Conservation (phyloP, 768 basidiomycete species). For the Mycena chlorophos region DNA sequence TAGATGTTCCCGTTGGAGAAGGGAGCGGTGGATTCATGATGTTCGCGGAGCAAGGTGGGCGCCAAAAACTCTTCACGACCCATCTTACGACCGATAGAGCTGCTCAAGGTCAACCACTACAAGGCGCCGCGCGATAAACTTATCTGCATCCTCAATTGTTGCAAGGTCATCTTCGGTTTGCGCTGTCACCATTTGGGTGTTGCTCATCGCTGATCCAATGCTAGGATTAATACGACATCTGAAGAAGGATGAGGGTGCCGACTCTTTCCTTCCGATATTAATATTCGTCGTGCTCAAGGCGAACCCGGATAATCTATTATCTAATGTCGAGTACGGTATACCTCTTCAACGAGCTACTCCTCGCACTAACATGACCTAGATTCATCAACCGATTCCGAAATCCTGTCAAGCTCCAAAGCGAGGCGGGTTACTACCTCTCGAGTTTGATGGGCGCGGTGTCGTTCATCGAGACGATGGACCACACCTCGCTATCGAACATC, state of each 20-base stretch:
- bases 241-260: slow-evolving; percentile 83
- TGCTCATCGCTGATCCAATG: slow-evolving; percentile 7
- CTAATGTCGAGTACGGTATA: slow-evolving; percentile 83
- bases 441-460: slow-evolving; percentile 95
- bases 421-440: slow-evolving; percentile 95
- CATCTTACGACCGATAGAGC: slow-evolving; percentile 50
- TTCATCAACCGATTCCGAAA: slow-evolving; percentile 96
- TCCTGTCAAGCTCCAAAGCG: slow-evolving; percentile 85
- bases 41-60: slow-evolving; percentile 83
- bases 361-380: slow-evolving; percentile 38
- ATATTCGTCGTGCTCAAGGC: slow-evolving; percentile 92
- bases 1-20: slow-evolving; percentile 83
- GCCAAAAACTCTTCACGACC: neutral
- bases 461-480: slow-evolving; percentile 98
- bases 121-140: slow-evolving; percentile 98
- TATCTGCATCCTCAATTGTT: slow-evolving; percentile 95
- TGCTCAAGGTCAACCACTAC: slow-evolving; percentile 97
- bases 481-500: slow-evolving; percentile 90
- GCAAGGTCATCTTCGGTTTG: slow-evolving; percentile 98
- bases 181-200: slow-evolving; percentile 13
- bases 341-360: neutral
- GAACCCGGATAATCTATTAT: slow-evolving; percentile 91
- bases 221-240: slow-evolving; percentile 88
- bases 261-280: slow-evolving; percentile 91
- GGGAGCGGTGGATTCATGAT: slow-evolving; percentile 78